Conservation (phyloP, 176 grass and related monocot species). For the Microstegium vimineum region DNA sequence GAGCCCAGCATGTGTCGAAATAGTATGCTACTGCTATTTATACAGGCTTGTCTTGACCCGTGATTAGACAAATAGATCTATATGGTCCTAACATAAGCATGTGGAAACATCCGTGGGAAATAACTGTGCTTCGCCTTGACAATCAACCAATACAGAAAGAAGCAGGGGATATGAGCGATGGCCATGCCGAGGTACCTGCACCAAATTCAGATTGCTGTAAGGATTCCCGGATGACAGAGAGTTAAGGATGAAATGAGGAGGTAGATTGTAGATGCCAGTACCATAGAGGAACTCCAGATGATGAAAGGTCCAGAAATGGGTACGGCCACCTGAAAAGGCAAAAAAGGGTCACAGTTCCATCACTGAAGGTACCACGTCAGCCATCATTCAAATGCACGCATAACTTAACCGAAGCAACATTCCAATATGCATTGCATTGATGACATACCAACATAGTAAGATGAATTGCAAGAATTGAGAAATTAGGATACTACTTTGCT, state of each 20-base stretch:
- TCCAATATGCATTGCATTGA: not conserved
- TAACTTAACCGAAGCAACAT: not conserved
- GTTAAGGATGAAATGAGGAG: not conserved
- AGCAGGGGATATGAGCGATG: constrained; percentile 75
- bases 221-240: not conserved
- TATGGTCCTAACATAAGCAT: constrained; percentile 41
- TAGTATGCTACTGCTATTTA: not conserved
- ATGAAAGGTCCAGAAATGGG: constrained; percentile 75
- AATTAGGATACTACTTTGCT: not conserved
- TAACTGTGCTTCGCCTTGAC: constrained; percentile 63
- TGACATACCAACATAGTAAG: not conserved
- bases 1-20: not conserved
- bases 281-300: constrained; percentile 68
- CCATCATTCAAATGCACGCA: not conserved
- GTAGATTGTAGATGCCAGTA: constrained; percentile 22
- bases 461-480: not conserved
- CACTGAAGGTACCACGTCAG: not conserved
- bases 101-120: constrained; percentile 56
- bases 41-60: not conserved
- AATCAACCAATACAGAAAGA: constrained; percentile 60
- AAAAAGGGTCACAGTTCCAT: not conserved
- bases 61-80: constrained; percentile 21
- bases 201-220: not conserved
- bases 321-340: constrained; percentile 81
- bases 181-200: constrained; percentile 80